Percentiles rank a stretch among this genome's conserved stretches.
phyloP scores from a whole-genome alignment of 768 basidiomycete genomes.

The Gloeopeniophorella convolvens region DNA sequence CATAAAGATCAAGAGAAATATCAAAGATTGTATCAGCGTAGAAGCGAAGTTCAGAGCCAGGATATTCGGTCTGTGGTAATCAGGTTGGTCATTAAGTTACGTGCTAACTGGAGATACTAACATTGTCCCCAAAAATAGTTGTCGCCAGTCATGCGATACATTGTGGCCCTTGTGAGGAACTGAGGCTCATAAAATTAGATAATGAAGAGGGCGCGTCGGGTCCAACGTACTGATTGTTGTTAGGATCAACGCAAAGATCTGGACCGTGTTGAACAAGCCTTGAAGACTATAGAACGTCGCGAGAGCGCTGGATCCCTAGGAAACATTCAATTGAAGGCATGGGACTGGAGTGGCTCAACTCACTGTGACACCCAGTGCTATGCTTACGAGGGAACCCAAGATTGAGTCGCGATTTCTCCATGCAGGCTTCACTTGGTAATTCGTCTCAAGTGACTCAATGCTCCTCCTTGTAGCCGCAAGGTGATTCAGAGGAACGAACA shows the following conservation, averaged over 20 bases:
- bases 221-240: slow-evolving; percentile 51
- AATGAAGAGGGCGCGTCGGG: not conserved
- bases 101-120: slow-evolving; percentile 29
- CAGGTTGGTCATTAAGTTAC: not conserved
- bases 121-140: slow-evolving; percentile 64
- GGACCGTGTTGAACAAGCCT: slow-evolving; percentile 60
- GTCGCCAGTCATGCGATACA: slow-evolving; percentile 45
- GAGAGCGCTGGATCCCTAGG: slow-evolving; percentile 62
- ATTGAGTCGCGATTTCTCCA: slow-evolving; percentile 54
- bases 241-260: slow-evolving; percentile 65
- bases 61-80: slow-evolving; percentile 52
- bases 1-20: slow-evolving; percentile 57
- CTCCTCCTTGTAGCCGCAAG: slow-evolving; percentile 42
- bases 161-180: slow-evolving; percentile 28
- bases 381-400: slow-evolving; percentile 39
- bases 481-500: slow-evolving; percentile 61
- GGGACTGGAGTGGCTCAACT: slow-evolving; percentile 18
- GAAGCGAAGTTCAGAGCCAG: slow-evolving; percentile 69
- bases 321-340: not conserved
- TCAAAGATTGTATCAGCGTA: slow-evolving; percentile 48
- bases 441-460: slow-evolving; percentile 56
- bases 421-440: slow-evolving; percentile 38
- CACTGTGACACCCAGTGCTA: slow-evolving; percentile 53
- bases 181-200: slow-evolving; percentile 30
- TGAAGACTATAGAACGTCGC: slow-evolving; percentile 66